Evolutionary conservation across 495 filamentous ascomycete genomes (phyloP).

Genomic region (Aspergillus indologenus): DNA sequence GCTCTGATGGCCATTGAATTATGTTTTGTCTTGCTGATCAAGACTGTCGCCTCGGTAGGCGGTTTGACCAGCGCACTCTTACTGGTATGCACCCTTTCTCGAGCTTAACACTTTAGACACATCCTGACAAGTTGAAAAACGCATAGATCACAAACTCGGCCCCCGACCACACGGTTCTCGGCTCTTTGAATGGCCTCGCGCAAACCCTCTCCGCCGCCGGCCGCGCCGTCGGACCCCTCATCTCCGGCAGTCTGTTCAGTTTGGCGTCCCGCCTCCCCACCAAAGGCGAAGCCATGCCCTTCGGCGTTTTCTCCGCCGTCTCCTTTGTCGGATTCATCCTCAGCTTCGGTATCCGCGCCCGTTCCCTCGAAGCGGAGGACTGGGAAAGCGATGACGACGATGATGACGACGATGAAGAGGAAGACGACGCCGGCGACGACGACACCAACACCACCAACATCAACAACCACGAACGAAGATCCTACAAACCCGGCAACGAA

Average conservation of each 20-base stretch:
- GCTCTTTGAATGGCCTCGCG: conserved; percentile 88
- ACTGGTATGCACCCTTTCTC: conserved; percentile 53
- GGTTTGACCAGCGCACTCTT: conserved; percentile 86
- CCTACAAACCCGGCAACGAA: neutral
- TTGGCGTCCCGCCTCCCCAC: conserved; percentile 62
- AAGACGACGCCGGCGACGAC: conserved; percentile 48
- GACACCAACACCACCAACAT: too few species aligned
- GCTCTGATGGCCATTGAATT: conserved; percentile 68
- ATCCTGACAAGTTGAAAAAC: conserved; percentile 19
- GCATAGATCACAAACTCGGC: conserved; percentile 94
- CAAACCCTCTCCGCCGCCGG: conserved; percentile 92
- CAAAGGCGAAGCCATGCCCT: conserved; percentile 82
- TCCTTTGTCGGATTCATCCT: conserved; percentile 72
- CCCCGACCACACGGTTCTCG: conserved; percentile 79
- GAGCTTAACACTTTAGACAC: too few species aligned
- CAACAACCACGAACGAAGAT: conserved; percentile 36
- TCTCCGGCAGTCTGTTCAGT: conserved; percentile 81
- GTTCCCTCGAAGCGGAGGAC: conserved; percentile 58
- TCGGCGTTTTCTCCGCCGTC: conserved; percentile 77
- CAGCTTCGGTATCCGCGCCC: conserved; percentile 66
- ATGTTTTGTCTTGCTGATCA: conserved; percentile 74
- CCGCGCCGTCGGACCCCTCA: conserved; percentile 81
- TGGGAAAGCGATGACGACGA: conserved; percentile 54
- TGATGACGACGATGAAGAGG: conserved; percentile 48
- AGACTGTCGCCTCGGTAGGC: conserved; percentile 83